Percentiles rank a stretch among this genome's conserved stretches.
Conservation (phyloP, 805 yeast genomes). For the Candida multigemmis region DNA sequence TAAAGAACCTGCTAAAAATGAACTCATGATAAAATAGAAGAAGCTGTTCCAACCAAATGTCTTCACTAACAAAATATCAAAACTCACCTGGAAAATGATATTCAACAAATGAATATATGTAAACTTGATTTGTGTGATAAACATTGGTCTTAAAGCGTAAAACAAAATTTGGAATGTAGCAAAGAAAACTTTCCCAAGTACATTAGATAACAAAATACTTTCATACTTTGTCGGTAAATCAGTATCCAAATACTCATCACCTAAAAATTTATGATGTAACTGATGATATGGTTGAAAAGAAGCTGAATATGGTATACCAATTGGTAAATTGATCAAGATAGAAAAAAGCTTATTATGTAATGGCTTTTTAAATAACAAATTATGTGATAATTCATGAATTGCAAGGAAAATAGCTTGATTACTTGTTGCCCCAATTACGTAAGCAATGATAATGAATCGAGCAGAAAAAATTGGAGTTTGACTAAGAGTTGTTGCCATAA, state of each 20-base stretch:
- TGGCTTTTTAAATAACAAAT: conserved; percentile 74
- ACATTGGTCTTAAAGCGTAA: conserved; percentile 87
- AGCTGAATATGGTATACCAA: conserved; percentile 86
- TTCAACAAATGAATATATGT: conserved; percentile 70
- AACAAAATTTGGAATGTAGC: conserved; percentile 85
- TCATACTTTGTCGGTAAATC: conserved; percentile 81
- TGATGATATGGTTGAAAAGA: conserved; percentile 87
- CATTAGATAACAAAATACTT: conserved; percentile 62
- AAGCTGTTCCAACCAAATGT: conserved; percentile 59
- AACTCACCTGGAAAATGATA: conserved; percentile 47
- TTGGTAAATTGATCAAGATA: conserved; percentile 72
- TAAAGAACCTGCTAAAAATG: conserved; percentile 82
- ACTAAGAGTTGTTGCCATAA: conserved; percentile 53
- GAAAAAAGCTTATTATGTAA: conserved; percentile 69
- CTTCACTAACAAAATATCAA: conserved; percentile 49
- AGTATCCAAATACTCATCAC: conserved; percentile 76
- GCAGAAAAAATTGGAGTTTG: conserved; percentile 42
- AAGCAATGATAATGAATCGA: conserved; percentile 56
- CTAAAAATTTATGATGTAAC: conserved; percentile 83
- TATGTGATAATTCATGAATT: conserved; percentile 83
- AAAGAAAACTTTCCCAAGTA: conserved; percentile 82
- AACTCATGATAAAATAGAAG: conserved; percentile 60
- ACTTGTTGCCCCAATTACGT: conserved; percentile 77
- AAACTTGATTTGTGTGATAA: conserved; percentile 64
- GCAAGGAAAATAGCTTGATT: conserved; percentile 80